phyloP scores from a whole-genome alignment of 2,329 filamentous ascomycete genomes.

The Ilyonectria destructans region DNA sequence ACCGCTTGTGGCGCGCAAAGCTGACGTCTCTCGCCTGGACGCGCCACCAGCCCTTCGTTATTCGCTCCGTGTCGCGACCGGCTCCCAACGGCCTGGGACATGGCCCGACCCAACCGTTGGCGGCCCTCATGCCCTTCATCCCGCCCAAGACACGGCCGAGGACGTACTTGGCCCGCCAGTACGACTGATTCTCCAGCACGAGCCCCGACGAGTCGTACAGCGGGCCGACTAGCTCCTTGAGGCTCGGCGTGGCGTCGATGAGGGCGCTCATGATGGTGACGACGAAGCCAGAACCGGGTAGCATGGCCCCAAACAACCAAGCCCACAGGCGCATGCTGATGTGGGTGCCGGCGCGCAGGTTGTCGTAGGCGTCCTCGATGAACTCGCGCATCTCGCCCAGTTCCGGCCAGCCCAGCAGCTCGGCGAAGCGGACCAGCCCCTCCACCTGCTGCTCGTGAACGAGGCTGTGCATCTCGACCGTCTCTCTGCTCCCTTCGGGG shows the following conservation, averaged over 20 bases:
- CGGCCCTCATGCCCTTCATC: conserved; percentile 8
- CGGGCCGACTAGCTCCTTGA: no score
- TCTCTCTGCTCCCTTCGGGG: no score
- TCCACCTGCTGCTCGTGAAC: conserved; percentile 29
- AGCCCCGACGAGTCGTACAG: no score
- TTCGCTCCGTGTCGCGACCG: no score
- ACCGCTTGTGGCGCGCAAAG: no score
- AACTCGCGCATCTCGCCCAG: conserved; percentile 13
- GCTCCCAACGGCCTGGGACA: no score
- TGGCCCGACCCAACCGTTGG: conserved; percentile 30
- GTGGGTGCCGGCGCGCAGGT: not conserved
- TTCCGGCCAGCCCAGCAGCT: conserved; percentile 29
- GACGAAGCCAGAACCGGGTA: conserved; percentile 23
- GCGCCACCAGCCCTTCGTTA: no score
- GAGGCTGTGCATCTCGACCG: conserved; percentile 19
- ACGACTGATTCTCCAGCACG: conserved; percentile 8
- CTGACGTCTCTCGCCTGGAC: no score
- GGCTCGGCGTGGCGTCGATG: conserved; percentile 19
- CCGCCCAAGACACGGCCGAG: conserved; percentile 27
- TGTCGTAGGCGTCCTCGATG: conserved; percentile 13
- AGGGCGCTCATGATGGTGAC: conserved; percentile 26
- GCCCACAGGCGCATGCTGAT: conserved; percentile 1
- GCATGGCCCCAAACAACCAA: conserved; percentile 27
- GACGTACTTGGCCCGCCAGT: conserved; percentile 26
- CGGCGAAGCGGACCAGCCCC: conserved; percentile 21